These are phyloP conservation scores for Phytophthora sp. DNA, from an alignment of 352 stramenopile genomes.

Conservation along the genomic window DNA sequence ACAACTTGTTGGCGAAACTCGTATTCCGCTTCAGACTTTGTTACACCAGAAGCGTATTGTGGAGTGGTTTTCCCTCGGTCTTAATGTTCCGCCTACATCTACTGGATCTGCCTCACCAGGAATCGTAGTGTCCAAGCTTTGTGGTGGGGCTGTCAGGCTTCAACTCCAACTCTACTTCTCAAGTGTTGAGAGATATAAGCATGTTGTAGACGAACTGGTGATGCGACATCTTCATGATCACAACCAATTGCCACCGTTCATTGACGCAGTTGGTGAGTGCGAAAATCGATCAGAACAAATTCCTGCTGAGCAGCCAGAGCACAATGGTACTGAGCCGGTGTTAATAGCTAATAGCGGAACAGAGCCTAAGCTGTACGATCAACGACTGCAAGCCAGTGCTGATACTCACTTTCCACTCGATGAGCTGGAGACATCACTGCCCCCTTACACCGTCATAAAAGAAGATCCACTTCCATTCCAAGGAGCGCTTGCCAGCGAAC, in stretches of 20 bases:
- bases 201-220: constrained; percentile 66
- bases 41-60: constrained; percentile 69
- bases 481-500: no score
- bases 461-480: neutral
- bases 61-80: constrained; percentile 63
- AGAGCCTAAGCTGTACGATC: constrained; percentile 10
- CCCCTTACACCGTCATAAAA: constrained; percentile 16
- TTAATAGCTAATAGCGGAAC: constrained; percentile 10
- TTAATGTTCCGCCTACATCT: constrained; percentile 25
- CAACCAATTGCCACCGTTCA: constrained; percentile 63
- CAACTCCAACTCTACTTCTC: constrained; percentile 74
- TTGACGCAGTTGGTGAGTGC: constrained; percentile 41
- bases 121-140: constrained; percentile 32
- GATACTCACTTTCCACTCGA: constrained; percentile 32
- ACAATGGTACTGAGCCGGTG: constrained; percentile 23
- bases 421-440: constrained; percentile 31
- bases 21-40: constrained; percentile 63
- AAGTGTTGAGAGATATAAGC: constrained; percentile 62
- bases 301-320: constrained; percentile 38
- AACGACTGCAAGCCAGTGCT: constrained; percentile 13
- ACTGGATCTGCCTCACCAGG: neutral
- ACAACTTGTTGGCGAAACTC: constrained; percentile 70
- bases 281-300: constrained; percentile 13
- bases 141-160: constrained; percentile 51
- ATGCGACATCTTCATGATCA: constrained; percentile 57